These are phyloP conservation scores for Phytophthora crassamura DNA, from an alignment of 352 stramenopile species.

Conservation along the genomic window DNA sequence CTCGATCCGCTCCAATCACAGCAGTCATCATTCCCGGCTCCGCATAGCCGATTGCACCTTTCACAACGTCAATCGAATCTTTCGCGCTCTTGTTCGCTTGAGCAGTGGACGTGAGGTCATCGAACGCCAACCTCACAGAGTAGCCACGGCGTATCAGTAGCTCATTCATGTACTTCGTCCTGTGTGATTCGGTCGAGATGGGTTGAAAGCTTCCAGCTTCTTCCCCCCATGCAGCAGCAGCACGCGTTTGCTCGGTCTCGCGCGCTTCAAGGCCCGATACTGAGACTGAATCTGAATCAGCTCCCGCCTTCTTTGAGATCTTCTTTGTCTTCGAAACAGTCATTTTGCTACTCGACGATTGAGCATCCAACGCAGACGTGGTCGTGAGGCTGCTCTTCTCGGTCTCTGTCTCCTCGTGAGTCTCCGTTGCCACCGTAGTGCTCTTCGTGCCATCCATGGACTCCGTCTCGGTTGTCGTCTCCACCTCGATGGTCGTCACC, in stretches of 20 bases:
- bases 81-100: conserved; percentile 1
- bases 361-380: neutral
- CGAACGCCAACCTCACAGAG: conserved; percentile 29
- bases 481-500: no score
- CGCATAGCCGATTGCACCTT: conserved; percentile 26
- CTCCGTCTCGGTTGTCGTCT: no score
- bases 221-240: conserved; percentile 31
- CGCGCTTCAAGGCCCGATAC: neutral
- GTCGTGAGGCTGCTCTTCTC: neutral
- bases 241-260: conserved; percentile 11
- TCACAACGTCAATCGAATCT: conserved; percentile 11
- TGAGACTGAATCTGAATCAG: neutral
- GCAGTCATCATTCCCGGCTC: conserved; percentile 30
- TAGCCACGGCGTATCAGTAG: conserved; percentile 12
- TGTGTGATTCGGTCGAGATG: conserved; percentile 2
- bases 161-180: conserved; percentile 5
- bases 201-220: neutral
- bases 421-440: no score
- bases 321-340: conserved; percentile 3
- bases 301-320: neutral
- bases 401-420: conserved; percentile 10
- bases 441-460: no score
- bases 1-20: conserved; percentile 23
- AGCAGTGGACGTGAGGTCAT: conserved; percentile 24
- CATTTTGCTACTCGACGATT: no score